These are phyloP conservation scores for Malus hybrid DNA, from an alignment of 331 rosid species.

Conservation along the genomic window DNA sequence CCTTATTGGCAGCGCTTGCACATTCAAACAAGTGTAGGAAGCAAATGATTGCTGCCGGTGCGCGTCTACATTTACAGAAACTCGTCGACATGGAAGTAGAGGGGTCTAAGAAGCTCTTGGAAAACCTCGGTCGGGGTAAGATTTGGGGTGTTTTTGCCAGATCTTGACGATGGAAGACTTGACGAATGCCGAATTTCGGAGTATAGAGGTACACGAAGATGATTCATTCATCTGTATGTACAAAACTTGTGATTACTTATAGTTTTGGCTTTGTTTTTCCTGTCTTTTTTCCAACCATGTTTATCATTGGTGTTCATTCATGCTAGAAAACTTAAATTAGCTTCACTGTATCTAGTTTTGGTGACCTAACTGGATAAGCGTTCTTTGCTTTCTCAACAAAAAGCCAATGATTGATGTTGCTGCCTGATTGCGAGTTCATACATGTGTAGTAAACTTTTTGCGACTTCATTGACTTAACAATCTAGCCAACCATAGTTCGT, in stretches of 20 bases:
- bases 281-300: conserved; percentile 1
- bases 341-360: conserved; percentile 30
- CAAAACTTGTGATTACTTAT: conserved; percentile 28
- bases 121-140: conserved; percentile 76
- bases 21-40: conserved; percentile 68
- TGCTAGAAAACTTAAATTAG: conserved; percentile 18
- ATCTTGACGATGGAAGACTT: conserved; percentile 31
- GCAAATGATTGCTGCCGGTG: conserved; percentile 77
- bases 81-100: conserved; percentile 65
- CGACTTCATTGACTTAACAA: neutral
- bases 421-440: neutral
- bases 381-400: conserved; percentile 2
- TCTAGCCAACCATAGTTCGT: neutral
- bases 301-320: conserved; percentile 32
- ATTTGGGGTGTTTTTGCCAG: conserved; percentile 87
- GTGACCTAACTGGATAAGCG: conserved; percentile 32
- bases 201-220: conserved; percentile 24
- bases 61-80: conserved; percentile 53
- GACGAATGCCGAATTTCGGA: conserved; percentile 14
- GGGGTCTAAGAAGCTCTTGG: conserved; percentile 85
- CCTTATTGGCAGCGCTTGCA: conserved; percentile 46
- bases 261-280: conserved; percentile 12
- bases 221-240: conserved; percentile 58
- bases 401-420: conserved; percentile 13
- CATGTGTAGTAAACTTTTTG: neutral